Conservation (phyloP, 169 alveolate species). For the Babesia divergens region DNA sequence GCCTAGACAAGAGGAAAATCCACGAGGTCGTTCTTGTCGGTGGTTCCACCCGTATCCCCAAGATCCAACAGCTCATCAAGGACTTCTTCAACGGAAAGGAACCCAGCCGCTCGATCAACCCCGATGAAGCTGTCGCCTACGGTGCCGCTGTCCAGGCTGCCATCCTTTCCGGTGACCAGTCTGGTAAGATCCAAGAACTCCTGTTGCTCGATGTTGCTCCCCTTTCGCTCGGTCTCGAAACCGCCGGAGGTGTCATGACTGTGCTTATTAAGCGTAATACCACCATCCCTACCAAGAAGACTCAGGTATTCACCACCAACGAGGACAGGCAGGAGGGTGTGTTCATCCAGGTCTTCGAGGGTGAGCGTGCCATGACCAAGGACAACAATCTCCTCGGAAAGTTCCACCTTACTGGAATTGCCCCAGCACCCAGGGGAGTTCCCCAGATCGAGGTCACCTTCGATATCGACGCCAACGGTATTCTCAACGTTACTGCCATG, state of each 20-base stretch:
- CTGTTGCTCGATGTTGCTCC: slow-evolving; percentile 92
- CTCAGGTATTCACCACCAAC: slow-evolving; percentile 91
- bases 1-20: slow-evolving; percentile 88
- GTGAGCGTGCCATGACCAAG: slow-evolving; percentile 95
- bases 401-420: slow-evolving; percentile 95
- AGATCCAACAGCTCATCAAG: slow-evolving; percentile 88
- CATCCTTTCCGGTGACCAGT: slow-evolving; percentile 87
- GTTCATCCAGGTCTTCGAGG: slow-evolving; percentile 93
- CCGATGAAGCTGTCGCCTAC: slow-evolving; percentile 95
- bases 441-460: slow-evolving; percentile 97
- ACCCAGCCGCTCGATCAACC: slow-evolving; percentile 89
- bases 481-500: slow-evolving; percentile 92
- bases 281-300: slow-evolving; percentile 92
- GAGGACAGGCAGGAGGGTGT: slow-evolving; percentile 96
- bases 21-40: slow-evolving; percentile 97
- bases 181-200: slow-evolving; percentile 87
- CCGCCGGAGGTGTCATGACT: slow-evolving; percentile 95
- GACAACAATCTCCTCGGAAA: slow-evolving; percentile 95
- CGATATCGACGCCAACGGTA: slow-evolving; percentile 96
- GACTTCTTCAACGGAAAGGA: slow-evolving; percentile 91
- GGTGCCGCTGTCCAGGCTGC: slow-evolving; percentile 96
- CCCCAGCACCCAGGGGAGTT: slow-evolving; percentile 98
- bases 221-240: slow-evolving; percentile 90
- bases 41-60: slow-evolving; percentile 97
- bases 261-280: slow-evolving; percentile 89